phyloP scores from a whole-genome alignment of 2,329 filamentous ascomycete species.

The Penicillium sp. region DNA sequence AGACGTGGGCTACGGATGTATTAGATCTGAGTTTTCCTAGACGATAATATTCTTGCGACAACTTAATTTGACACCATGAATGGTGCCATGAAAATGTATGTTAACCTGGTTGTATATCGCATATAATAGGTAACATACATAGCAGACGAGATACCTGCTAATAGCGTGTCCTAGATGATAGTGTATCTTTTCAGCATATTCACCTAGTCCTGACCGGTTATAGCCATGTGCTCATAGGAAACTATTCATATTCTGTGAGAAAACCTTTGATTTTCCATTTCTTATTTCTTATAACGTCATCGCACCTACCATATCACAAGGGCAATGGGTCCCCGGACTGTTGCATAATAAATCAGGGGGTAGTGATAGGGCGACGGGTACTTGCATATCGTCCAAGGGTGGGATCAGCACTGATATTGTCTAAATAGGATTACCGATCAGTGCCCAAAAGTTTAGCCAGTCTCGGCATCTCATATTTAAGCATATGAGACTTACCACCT shows the following conservation, averaged over 20 bases:
- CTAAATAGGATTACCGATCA: background rate
- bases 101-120: too few relatives aligned
- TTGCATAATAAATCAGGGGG: background rate
- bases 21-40: background rate
- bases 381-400: background rate
- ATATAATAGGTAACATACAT: too few relatives aligned
- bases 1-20: background rate
- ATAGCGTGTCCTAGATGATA: background rate
- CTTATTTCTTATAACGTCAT: background rate
- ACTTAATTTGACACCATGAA: background rate
- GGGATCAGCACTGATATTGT: background rate
- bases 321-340: background rate
- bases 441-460: background rate
- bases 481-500: background rate
- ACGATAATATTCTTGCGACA: background rate
- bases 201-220: too few relatives aligned
- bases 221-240: background rate
- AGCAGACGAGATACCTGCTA: too few relatives aligned
- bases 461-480: background rate
- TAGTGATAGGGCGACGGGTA: background rate
- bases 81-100: background rate
- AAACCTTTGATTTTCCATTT: too few relatives aligned
- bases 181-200: background rate
- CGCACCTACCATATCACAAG: background rate
- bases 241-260: too few relatives aligned